These are phyloP conservation scores for Candida pini DNA, from an alignment of 805 yeast species.

Conservation along the genomic window DNA sequence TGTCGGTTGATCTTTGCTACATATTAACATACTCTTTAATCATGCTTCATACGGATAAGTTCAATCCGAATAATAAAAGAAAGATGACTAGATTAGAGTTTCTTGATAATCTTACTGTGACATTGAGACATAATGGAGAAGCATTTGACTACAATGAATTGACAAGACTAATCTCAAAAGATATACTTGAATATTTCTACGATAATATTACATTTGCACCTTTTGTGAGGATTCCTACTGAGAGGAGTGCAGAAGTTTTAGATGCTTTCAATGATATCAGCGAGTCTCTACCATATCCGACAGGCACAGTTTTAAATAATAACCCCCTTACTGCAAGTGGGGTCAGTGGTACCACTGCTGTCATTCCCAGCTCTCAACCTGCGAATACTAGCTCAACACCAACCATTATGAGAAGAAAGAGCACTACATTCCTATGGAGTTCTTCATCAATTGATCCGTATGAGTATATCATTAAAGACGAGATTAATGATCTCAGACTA, in stretches of 20 bases:
- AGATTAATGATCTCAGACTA: constrained; percentile 18
- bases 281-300: constrained; percentile 24
- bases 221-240: constrained; percentile 37
- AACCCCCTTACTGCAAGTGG: constrained; percentile 4
- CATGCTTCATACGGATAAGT: constrained; percentile 70
- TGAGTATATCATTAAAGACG: constrained; percentile 28
- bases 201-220: constrained; percentile 63
- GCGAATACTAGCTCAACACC: too few relatives aligned
- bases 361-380: too few relatives aligned
- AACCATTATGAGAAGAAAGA: constrained; percentile 17
- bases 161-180: constrained; percentile 32
- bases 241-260: constrained; percentile 18
- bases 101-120: constrained; percentile 32
- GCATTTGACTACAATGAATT: constrained; percentile 9
- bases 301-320: constrained; percentile 15
- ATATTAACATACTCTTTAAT: constrained; percentile 59
- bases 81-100: constrained; percentile 66
- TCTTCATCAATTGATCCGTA: constrained; percentile 30
- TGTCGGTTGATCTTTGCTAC: constrained; percentile 49
- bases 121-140: constrained; percentile 19
- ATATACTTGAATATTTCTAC: constrained; percentile 50
- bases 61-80: constrained; percentile 58
- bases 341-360: constrained; percentile 1
- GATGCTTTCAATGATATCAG: constrained; percentile 12
- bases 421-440: constrained; percentile 28